Evolutionary conservation across 1,284 basidiomycete genomes (phyloP).

Genomic region (Leccinum solheimii): DNA sequence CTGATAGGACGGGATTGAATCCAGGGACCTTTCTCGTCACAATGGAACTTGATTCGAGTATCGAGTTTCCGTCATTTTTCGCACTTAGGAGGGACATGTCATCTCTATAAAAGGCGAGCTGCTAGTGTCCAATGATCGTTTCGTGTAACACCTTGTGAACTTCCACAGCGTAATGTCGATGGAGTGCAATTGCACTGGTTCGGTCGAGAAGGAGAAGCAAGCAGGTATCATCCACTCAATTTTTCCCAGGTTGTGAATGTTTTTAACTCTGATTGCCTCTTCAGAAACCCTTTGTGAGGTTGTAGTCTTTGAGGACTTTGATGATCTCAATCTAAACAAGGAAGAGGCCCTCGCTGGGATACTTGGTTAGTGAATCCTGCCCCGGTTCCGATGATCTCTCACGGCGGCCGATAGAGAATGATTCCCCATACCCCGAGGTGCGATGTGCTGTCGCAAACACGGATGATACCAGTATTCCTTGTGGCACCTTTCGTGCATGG

Average conservation of each 20-base stretch:
- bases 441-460: constrained; percentile 73
- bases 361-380: constrained; percentile 27
- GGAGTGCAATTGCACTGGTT: constrained; percentile 33
- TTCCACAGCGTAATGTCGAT: too few relatives aligned
- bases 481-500: constrained; percentile 67
- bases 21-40: too few relatives aligned
- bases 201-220: constrained; percentile 31
- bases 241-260: background rate
- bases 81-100: too few relatives aligned
- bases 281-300: background rate
- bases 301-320: constrained; percentile 39
- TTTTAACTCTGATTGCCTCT: too few relatives aligned
- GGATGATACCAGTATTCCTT: constrained; percentile 65
- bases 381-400: background rate
- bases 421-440: constrained; percentile 50
- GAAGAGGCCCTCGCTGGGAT: constrained; percentile 46
- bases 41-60: too few relatives aligned
- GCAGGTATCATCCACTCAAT: constrained; percentile 8
- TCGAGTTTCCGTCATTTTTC: too few relatives aligned
- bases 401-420: constrained; percentile 41
- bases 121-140: too few relatives aligned
- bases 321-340: constrained; percentile 65
- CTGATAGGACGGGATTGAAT: too few relatives aligned
- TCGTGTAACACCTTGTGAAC: too few relatives aligned
- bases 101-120: too few relatives aligned